Evolutionary conservation across 805 yeast species (phyloP).

Genomic region (Dipodascopsis tothii): DNA sequence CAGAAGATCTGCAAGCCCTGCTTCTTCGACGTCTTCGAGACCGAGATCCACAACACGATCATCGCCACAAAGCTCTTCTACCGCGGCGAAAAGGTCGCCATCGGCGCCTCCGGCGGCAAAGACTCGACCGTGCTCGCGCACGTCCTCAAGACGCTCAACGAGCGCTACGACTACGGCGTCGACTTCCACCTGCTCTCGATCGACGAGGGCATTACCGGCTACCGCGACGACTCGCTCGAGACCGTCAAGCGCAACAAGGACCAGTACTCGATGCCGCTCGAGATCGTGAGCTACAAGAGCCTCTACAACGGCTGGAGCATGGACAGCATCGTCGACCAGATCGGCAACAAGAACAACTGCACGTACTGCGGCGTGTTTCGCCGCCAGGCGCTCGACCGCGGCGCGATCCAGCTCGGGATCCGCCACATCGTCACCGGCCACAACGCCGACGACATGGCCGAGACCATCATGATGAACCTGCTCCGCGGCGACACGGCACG

Average conservation of each 20-base stretch:
- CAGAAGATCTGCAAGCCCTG: slow-evolving; percentile 87
- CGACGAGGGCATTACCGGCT: slow-evolving; percentile 96
- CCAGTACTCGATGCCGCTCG: slow-evolving; percentile 74
- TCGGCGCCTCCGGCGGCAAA: slow-evolving; percentile 98
- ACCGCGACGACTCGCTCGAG: slow-evolving; percentile 92
- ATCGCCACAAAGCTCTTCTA: slow-evolving; percentile 58
- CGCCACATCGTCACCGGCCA: slow-evolving; percentile 95
- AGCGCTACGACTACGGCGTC: slow-evolving; percentile 81
- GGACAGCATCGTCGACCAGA: slow-evolving; percentile 94
- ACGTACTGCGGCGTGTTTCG: slow-evolving; percentile 97
- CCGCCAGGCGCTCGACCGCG: slow-evolving; percentile 93
- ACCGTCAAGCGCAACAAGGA: slow-evolving; percentile 88
- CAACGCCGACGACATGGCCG: slow-evolving; percentile 99
- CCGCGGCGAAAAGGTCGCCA: slow-evolving; percentile 82
- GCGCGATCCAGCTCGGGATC: slow-evolving; percentile 79
- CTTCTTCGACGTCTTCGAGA: slow-evolving; percentile 83
- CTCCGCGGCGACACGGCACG: slow-evolving; percentile 94
- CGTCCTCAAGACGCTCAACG: slow-evolving; percentile 77
- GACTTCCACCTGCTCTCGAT: slow-evolving; percentile 73
- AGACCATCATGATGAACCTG: slow-evolving; percentile 90
- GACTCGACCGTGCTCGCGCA: slow-evolving; percentile 94
- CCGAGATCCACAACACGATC: slow-evolving; percentile 90
- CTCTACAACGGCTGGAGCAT: slow-evolving; percentile 87
- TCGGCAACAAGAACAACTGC: slow-evolving; percentile 89
- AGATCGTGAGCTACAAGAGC: slow-evolving; percentile 77